phyloP scores from a whole-genome alignment of 176 grass and related monocot genomes.

The Musa schizocarpa region DNA sequence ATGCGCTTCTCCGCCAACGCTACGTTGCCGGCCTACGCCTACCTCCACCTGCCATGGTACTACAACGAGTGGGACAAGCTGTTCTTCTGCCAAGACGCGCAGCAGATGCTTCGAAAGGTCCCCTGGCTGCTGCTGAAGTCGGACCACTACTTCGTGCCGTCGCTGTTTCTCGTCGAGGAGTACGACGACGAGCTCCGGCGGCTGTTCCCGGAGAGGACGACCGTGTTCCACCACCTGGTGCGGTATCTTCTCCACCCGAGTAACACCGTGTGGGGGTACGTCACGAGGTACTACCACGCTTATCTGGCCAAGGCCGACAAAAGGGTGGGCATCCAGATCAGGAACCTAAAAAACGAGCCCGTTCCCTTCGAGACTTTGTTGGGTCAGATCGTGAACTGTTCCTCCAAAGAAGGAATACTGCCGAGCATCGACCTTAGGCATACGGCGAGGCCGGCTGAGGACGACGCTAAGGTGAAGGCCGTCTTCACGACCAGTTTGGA shows the following conservation, averaged over 20 bases:
- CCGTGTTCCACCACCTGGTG: constrained; percentile 64
- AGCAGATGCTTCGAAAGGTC: constrained; percentile 44
- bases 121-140: constrained; percentile 69
- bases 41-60: constrained; percentile 44
- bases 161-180: constrained; percentile 44
- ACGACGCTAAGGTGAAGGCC: constrained; percentile 23
- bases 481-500: constrained; percentile 48
- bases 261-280: constrained; percentile 61
- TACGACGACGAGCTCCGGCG: constrained; percentile 40
- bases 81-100: constrained; percentile 64
- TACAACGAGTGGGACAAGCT: constrained; percentile 16
- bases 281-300: constrained; percentile 31
- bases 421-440: constrained; percentile 10
- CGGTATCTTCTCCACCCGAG: constrained; percentile 65
- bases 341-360: constrained; percentile 33
- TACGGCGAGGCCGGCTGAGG: neutral
- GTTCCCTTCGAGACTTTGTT: constrained; percentile 40
- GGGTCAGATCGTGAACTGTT: constrained; percentile 40
- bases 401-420: constrained; percentile 34
- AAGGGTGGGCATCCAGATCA: constrained; percentile 52
- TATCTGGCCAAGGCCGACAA: constrained; percentile 49
- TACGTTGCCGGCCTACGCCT: constrained; percentile 33
- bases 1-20: constrained; percentile 22
- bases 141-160: constrained; percentile 55
- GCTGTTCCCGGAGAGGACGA: constrained; percentile 57